phyloP scores from a whole-genome alignment of 257 asterid genomes.

The Penstemon newberryi region DNA sequence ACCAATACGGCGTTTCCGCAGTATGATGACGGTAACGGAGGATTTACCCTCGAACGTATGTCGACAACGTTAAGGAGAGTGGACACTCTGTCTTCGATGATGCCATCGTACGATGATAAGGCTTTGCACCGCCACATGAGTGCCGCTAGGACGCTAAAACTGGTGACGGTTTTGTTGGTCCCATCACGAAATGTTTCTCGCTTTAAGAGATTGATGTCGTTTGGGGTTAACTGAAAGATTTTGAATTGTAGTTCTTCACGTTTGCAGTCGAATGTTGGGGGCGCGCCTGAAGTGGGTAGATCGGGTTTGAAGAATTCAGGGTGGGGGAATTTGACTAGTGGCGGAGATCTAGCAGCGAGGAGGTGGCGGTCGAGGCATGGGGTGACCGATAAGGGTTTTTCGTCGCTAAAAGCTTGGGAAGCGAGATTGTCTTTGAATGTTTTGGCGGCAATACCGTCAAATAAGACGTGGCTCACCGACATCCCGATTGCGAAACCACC shows the following conservation, averaged over 20 bases:
- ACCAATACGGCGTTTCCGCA: constrained; percentile 61
- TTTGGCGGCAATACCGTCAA: constrained; percentile 51
- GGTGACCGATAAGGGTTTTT: constrained; percentile 28
- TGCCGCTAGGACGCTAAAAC: constrained; percentile 47
- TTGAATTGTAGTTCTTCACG: constrained; percentile 37
- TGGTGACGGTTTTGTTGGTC: constrained; percentile 30
- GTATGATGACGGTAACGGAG: constrained; percentile 55
- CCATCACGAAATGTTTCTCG: constrained; percentile 29
- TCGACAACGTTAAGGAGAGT: constrained; percentile 59
- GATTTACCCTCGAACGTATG: constrained; percentile 53
- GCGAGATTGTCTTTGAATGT: constrained; percentile 48
- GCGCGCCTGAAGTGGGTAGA: constrained; percentile 34
- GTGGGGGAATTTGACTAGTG: constrained; percentile 25
- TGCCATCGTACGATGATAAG: constrained; percentile 28
- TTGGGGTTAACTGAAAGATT: constrained; percentile 43
- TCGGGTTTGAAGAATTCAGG: constrained; percentile 40
- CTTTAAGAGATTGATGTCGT: constrained; percentile 34
- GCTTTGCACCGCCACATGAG: constrained; percentile 79
- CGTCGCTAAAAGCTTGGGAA: constrained; percentile 44
- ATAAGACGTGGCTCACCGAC: constrained; percentile 40
- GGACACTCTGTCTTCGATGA: constrained; percentile 30
- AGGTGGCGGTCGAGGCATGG: constrained; percentile 42
- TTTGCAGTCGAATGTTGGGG: constrained; percentile 49
- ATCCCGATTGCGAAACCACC: constrained; percentile 59
- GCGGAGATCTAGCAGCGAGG: constrained; percentile 40